A percentile compares a stretch with the other conserved stretches of the same genome.
phyloP scores from a whole-genome alignment of 148 eudicot genomes.

The Rhododendron molle region DNA sequence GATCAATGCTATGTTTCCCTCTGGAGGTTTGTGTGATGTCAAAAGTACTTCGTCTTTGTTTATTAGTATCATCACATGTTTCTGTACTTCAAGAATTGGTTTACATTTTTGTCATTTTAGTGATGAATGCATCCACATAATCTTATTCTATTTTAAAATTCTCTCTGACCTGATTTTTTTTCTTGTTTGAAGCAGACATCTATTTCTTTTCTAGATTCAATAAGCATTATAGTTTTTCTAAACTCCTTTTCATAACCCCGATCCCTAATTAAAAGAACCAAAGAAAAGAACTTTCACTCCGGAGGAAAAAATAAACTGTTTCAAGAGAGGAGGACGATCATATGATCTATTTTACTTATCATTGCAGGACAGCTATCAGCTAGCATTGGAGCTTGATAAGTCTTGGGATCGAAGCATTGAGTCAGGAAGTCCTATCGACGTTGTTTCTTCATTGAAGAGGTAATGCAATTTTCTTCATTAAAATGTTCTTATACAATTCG shows the following conservation, averaged over 20 bases:
- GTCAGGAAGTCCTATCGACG: constrained; percentile 54
- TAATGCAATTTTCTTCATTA: constrained; percentile 11
- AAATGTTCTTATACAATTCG: no score
- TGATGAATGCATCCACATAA: background rate
- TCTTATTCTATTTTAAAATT: background rate
- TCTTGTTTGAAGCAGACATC: no score
- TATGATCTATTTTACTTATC: background rate
- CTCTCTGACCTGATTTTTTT: background rate
- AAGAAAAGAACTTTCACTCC: background rate
- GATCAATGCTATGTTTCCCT: background rate
- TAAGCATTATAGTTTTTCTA: background rate
- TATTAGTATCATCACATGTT: background rate
- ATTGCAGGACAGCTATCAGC: constrained; percentile 80
- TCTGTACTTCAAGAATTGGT: background rate
- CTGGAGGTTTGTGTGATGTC: background rate
- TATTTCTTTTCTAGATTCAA: background rate
- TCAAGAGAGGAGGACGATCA: background rate
- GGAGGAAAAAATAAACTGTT: background rate
- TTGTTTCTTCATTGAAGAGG: constrained; percentile 69
- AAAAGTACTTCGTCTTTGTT: background rate
- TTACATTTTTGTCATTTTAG: background rate
- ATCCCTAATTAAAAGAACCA: background rate
- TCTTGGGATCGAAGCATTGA: constrained; percentile 47
- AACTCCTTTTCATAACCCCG: background rate
- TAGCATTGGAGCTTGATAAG: constrained; percentile 78